Conservation (phyloP, 192 early-diverging fungal genomes). For the Dissophora globulifera region DNA sequence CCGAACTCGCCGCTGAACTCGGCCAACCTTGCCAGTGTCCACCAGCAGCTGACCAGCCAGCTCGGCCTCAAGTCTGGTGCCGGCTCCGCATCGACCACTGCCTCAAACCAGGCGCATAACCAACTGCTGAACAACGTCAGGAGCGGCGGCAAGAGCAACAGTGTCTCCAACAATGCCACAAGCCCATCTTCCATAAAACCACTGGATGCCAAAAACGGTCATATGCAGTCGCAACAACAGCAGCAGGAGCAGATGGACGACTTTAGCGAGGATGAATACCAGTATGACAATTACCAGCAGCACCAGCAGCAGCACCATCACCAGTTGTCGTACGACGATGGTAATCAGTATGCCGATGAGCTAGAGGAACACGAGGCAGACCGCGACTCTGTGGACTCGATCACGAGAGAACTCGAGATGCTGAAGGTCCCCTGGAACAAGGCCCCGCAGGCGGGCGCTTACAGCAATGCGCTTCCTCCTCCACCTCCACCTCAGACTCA, state of each 20-base stretch:
- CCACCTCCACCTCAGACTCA: no score
- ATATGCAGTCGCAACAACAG: no score
- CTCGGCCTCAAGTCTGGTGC: neutral
- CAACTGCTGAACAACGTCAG: conserved; percentile 10
- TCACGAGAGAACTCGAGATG: conserved; percentile 46
- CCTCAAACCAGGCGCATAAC: neutral
- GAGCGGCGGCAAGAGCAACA: conserved; percentile 6
- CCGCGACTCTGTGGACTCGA: conserved; percentile 47
- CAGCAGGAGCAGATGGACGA: conserved; percentile 15
- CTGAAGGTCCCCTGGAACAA: conserved; percentile 50
- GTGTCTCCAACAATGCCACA: neutral
- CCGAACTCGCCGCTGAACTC: conserved; percentile 43
- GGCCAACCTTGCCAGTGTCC: conserved; percentile 24
- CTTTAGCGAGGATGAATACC: conserved; percentile 17
- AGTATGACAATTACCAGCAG: conserved; percentile 3
- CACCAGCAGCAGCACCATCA: conserved; percentile 9
- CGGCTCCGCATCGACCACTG: conserved; percentile 4
- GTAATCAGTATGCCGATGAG: neutral
- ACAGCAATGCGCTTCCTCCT: no score
- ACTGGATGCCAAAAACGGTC: no score
- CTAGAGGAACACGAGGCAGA: neutral
- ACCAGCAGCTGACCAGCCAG: conserved; percentile 30
- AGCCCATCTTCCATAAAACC: neutral
- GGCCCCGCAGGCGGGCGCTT: no score
- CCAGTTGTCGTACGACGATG: neutral